Conservation (phyloP, 2,329 filamentous ascomycete species). For the Malbranchea cinnamomea region DNA sequence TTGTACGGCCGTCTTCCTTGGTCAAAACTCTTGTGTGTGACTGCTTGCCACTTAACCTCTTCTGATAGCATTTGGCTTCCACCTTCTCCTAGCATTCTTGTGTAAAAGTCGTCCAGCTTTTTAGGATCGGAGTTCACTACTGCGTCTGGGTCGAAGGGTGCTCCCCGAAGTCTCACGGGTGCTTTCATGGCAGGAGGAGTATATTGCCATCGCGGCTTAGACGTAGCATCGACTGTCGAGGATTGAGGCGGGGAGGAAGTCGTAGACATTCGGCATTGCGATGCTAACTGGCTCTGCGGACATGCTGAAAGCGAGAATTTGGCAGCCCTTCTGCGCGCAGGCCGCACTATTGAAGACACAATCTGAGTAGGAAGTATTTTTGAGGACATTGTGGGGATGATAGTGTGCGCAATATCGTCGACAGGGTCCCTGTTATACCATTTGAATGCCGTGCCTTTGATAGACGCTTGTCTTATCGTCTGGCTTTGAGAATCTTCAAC, state of each 20-base stretch:
- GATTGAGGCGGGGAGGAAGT: too few species aligned
- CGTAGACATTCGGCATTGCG: constrained; percentile 16
- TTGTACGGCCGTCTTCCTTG: constrained; percentile 90
- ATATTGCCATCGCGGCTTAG: constrained; percentile 51
- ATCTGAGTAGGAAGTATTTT: constrained; percentile 8
- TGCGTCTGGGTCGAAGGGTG: constrained; percentile 32
- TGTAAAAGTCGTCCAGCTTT: constrained; percentile 63
- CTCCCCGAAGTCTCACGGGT: constrained; percentile 35
- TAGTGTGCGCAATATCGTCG: too few species aligned
- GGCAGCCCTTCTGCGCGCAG: constrained; percentile 13
- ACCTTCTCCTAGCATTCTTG: constrained; percentile 55
- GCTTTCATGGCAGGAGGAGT: constrained; percentile 58
- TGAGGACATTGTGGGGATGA: constrained; percentile 8
- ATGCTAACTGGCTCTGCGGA: constrained; percentile 11
- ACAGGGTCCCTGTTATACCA: too few species aligned
- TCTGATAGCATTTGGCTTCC: constrained; percentile 65
- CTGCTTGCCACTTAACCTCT: constrained; percentile 88
- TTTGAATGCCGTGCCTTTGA: too few species aligned
- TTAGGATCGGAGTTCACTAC: constrained; percentile 59
- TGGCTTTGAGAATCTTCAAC: not conserved
- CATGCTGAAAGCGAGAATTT: constrained; percentile 12
- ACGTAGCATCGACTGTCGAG: constrained; percentile 17
- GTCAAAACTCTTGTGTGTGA: constrained; percentile 98
- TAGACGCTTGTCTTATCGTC: too few species aligned
- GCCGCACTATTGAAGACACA: constrained; percentile 10